Conservation (phyloP, 176 grass and related monocot genomes). For the Carex kokanica region DNA sequence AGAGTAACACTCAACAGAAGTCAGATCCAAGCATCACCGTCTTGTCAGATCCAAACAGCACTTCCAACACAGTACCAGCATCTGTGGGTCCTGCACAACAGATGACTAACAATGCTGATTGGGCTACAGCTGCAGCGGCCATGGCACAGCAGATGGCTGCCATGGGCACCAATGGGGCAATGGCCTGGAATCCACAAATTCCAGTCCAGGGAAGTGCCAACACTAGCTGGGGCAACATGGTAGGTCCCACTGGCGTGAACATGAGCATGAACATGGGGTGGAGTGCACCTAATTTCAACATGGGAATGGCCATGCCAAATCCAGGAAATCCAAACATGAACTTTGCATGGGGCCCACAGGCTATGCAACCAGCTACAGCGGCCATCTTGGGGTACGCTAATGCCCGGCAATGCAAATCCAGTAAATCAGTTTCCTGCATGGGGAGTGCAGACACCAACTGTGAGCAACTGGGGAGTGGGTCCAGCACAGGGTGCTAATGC, state of each 20-base stretch:
- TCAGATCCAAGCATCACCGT: not conserved
- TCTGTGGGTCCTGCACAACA: slow-evolving; percentile 37
- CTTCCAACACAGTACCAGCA: slow-evolving; percentile 32
- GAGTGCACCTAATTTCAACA: slow-evolving; percentile 56
- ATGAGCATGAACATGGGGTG: slow-evolving; percentile 28
- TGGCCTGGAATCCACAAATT: slow-evolving; percentile 44
- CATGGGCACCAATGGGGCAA: slow-evolving; percentile 35
- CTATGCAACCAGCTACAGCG: slow-evolving; percentile 55
- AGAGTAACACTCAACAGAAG: slow-evolving; percentile 18
- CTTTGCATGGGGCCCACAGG: slow-evolving; percentile 47
- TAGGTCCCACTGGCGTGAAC: slow-evolving; percentile 49
- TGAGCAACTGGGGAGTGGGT: slow-evolving; percentile 37
- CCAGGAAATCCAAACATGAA: slow-evolving; percentile 66
- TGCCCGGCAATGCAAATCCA: slow-evolving; percentile 55
- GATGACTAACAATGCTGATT: slow-evolving; percentile 24
- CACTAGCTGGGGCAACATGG: slow-evolving; percentile 53
- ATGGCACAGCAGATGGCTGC: slow-evolving; percentile 42
- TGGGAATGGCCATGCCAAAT: slow-evolving; percentile 52
- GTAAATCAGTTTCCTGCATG: slow-evolving; percentile 60
- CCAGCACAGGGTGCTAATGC: slow-evolving; percentile 48
- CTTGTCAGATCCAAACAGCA: slow-evolving; percentile 25
- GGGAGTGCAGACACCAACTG: slow-evolving; percentile 46
- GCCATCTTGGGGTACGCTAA: slow-evolving; percentile 49
- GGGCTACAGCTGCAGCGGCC: slow-evolving; percentile 50
- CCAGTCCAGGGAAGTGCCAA: slow-evolving; percentile 55